Evolutionary conservation across 2,329 filamentous ascomycete genomes (phyloP).

Genomic region (Cylindrodendrum hubeiense): DNA sequence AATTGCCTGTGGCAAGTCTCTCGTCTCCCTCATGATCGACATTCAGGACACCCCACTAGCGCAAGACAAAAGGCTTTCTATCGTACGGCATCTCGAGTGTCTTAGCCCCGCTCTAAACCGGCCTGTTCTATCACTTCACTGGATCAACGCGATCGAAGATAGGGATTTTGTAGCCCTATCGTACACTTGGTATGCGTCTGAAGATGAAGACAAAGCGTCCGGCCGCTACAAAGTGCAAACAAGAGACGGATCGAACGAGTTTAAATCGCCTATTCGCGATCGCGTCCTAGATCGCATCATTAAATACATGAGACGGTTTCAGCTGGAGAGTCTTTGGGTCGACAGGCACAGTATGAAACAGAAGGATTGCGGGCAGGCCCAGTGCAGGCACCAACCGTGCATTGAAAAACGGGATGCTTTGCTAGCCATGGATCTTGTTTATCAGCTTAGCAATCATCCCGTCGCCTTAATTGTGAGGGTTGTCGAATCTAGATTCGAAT

Average conservation of each 20-base stretch:
- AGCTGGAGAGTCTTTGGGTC: conserved; percentile 45
- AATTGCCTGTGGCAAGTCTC: neutral
- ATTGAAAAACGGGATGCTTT: conserved; percentile 43
- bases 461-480: conserved; percentile 45
- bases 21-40: conserved; percentile 15
- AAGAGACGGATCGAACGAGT: neutral
- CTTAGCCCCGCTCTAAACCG: conserved; percentile 8
- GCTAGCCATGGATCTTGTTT: conserved; percentile 50
- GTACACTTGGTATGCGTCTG: conserved; percentile 34
- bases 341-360: conserved; percentile 46
- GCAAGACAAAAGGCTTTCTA: conserved; percentile 38
- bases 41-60: conserved; percentile 25
- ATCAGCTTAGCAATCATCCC: conserved; percentile 45
- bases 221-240: conserved; percentile 25
- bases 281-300: conserved; percentile 40
- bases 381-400: conserved; percentile 34
- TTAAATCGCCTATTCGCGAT: conserved; percentile 37
- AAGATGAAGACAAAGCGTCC: conserved; percentile 17
- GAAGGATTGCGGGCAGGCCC: conserved; percentile 30
- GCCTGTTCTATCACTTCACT: conserved; percentile 22
- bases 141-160: conserved; percentile 24
- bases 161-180: conserved; percentile 27
- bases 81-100: conserved; percentile 37
- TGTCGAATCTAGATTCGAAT: conserved; percentile 22
- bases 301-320: conserved; percentile 38